Percentiles rank a stretch among this genome's conserved stretches.
phyloP scores from a whole-genome alignment of 495 filamentous ascomycete species.

The Sordaria brevicollis region DNA sequence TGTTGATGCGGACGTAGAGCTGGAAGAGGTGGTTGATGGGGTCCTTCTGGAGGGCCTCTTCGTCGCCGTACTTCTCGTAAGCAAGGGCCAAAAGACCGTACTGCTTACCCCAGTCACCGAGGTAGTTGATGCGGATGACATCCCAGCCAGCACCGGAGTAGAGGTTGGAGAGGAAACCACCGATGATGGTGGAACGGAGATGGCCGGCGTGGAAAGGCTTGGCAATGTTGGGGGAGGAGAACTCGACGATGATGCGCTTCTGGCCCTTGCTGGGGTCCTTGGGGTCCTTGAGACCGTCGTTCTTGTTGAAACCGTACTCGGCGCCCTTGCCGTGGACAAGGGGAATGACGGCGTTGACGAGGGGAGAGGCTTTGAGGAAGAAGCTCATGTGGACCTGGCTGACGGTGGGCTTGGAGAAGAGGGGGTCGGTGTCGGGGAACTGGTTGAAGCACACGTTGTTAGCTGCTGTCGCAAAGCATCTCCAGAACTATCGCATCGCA shows the following conservation, averaged over 20 bases:
- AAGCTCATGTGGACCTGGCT: constrained; percentile 67
- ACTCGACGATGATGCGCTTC: constrained; percentile 55
- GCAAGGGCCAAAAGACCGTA: constrained; percentile 52
- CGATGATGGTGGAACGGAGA: constrained; percentile 57
- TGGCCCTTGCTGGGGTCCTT: constrained; percentile 58
- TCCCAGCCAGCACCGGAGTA: constrained; percentile 52
- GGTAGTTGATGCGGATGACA: constrained; percentile 53
- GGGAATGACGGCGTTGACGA: constrained; percentile 51
- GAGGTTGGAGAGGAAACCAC: constrained; percentile 52
- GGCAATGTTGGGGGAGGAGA: constrained; percentile 53
- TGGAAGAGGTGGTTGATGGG: constrained; percentile 56
- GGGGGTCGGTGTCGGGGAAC: constrained; percentile 65
- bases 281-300: constrained; percentile 56
- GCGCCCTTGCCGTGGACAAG: constrained; percentile 50
- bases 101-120: constrained; percentile 61
- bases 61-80: constrained; percentile 49
- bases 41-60: constrained; percentile 44
- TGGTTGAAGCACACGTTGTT: constrained; percentile 10
- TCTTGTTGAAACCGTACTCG: constrained; percentile 56
- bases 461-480: neutral
- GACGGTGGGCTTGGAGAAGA: constrained; percentile 56
- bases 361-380: constrained; percentile 56
- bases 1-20: constrained; percentile 53
- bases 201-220: constrained; percentile 62
- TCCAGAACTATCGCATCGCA: neutral